Percentiles rank a stretch among this genome's conserved stretches.
Conservation (phyloP, 2,329 filamentous ascomycete genomes). For the Scytalidium sp. region DNA sequence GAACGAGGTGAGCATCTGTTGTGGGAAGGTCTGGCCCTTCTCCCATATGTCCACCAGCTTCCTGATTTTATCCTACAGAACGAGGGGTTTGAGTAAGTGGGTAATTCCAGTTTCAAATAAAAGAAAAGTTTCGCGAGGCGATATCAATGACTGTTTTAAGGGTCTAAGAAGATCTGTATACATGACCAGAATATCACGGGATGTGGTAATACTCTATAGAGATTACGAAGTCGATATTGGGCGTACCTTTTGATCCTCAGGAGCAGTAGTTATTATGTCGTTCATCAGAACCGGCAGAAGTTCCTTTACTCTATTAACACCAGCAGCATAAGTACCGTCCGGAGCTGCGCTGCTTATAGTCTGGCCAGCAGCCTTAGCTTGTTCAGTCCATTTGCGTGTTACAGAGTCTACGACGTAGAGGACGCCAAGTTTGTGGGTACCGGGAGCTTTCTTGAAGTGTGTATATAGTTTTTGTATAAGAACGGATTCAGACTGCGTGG, state of each 20-base stretch:
- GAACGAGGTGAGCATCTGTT: conserved; percentile 74
- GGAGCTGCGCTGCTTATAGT: conserved; percentile 75
- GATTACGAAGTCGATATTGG: conserved; percentile 12
- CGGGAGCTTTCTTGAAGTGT: conserved; percentile 92
- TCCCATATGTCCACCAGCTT: conserved; percentile 99
- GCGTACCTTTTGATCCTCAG: conserved; percentile 96
- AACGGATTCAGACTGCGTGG: conserved; percentile 79
- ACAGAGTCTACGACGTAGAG: conserved; percentile 99
- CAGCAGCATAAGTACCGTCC: conserved; percentile 91
- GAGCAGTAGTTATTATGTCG: conserved; percentile 86
- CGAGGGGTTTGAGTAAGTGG: conserved; percentile 45
- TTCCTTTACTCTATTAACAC: conserved; percentile 95
- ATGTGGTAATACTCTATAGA: conserved; percentile 3
- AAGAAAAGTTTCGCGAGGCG: conserved; percentile 4
- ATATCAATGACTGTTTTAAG: background rate
- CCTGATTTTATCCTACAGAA: conserved; percentile 84
- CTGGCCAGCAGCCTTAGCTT: conserved; percentile 84
- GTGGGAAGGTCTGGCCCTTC: conserved; percentile 86
- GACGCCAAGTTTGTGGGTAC: conserved; percentile 96
- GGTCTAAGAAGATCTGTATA: background rate
- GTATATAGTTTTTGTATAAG: conserved; percentile 96
- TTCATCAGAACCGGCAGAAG: conserved; percentile 91
- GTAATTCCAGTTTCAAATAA: too few relatives aligned
- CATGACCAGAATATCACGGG: conserved; percentile 2
- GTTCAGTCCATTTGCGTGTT: conserved; percentile 97